Conservation (phyloP, 345 rosid genomes). For the Euphorbia lathyris region DNA sequence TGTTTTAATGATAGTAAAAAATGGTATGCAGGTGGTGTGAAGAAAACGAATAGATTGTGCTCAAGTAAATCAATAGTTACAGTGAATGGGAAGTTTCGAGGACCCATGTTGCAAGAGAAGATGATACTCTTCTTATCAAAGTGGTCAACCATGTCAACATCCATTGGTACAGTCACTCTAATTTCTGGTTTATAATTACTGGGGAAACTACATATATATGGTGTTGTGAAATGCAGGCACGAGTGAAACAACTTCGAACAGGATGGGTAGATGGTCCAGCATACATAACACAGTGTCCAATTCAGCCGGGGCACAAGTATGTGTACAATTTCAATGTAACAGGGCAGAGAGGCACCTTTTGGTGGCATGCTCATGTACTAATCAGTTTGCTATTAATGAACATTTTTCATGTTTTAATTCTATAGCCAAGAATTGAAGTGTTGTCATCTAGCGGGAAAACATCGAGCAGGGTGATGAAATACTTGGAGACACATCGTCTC, state of each 20-base stretch:
- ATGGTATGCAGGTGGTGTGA: conserved; percentile 41
- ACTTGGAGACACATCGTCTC: too few relatives aligned
- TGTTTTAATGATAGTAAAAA: too few relatives aligned
- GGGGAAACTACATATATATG: too few relatives aligned
- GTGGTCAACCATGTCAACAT: conserved; percentile 71
- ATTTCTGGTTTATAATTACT: too few relatives aligned
- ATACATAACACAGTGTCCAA: conserved; percentile 87
- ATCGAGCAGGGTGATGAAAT: too few relatives aligned
- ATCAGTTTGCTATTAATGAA: too few relatives aligned
- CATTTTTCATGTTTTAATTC: too few relatives aligned
- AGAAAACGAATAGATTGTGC: conserved; percentile 62
- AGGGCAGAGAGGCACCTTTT: conserved; percentile 85
- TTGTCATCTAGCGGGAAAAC: too few relatives aligned
- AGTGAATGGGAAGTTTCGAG: conserved; percentile 77
- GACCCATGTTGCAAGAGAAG: conserved; percentile 88
- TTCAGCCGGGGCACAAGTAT: conserved; percentile 68
- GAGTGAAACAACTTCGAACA: conserved; percentile 75
- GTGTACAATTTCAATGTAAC: conserved; percentile 78
- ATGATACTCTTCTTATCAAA: conserved; percentile 70
- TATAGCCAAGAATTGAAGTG: too few relatives aligned
- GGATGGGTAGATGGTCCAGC: conserved; percentile 99
- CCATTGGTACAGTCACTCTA: too few relatives aligned
- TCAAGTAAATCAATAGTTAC: conserved; percentile 79
- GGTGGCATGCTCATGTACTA: conserved; percentile 95
- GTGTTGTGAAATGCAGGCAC: conserved; percentile 49